Percentiles rank a stretch among this genome's conserved stretches.
phyloP scores from a whole-genome alignment of 495 filamentous ascomycete species.

The Hypomontagnella submonticulosa region DNA sequence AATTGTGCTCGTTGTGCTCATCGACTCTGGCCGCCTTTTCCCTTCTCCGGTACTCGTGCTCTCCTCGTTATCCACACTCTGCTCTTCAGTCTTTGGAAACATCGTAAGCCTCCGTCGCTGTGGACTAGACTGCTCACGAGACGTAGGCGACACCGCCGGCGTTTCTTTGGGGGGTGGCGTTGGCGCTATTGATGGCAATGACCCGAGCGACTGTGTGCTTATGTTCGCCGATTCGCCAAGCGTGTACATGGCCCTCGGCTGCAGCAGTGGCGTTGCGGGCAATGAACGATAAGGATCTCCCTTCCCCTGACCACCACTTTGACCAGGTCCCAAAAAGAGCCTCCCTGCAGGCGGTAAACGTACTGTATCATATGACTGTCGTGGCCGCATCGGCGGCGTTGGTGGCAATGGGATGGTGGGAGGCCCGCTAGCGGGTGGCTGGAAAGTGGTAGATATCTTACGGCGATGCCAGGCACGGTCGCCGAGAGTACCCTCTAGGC shows the following conservation, averaged over 20 bases:
- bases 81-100: constrained; percentile 1
- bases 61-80: neutral
- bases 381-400: constrained; percentile 26
- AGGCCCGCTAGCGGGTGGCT: constrained; percentile 36
- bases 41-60: neutral
- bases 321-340: too few relatives aligned
- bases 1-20: constrained; percentile 11
- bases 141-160: constrained; percentile 10
- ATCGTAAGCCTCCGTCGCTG: too few relatives aligned
- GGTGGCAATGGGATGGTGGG: constrained; percentile 29
- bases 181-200: constrained; percentile 6
- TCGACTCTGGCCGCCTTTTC: neutral
- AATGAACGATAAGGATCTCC: neutral
- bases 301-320: neutral
- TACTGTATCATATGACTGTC: constrained; percentile 22
- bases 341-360: neutral
- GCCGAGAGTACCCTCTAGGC: constrained; percentile 18
- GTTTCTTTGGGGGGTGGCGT: constrained; percentile 1
- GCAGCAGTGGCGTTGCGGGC: neutral
- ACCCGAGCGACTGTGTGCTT: constrained; percentile 22
- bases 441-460: constrained; percentile 33
- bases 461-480: constrained; percentile 44
- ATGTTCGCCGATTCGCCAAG: constrained; percentile 10
- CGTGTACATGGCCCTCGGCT: constrained; percentile 6
- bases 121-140: too few relatives aligned